Evolutionary conservation across 129 eudicot genomes (phyloP), one percentile per base, ranked within the genome.

Genomic region (Arctium lappa): DNA sequence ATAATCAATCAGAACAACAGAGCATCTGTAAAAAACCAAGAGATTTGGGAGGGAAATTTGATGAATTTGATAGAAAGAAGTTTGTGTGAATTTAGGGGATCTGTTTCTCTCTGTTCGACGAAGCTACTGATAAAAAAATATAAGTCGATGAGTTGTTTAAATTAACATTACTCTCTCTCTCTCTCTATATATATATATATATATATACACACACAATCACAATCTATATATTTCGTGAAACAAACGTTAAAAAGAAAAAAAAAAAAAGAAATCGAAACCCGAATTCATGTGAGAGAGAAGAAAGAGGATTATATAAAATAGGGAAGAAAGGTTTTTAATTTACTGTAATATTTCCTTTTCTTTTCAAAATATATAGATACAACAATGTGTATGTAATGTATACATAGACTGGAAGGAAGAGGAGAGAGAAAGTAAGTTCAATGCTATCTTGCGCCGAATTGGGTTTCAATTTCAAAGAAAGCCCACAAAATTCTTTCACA

Each of bases 331-430:
- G 44, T 70, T 80, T 65, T 72, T 83, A 39, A 31, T 42, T 72
- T 46, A 81, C 78, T 78, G 86, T 34, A 63, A 75, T 85, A 39
- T 37, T 22, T 73, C 15, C 65, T 56, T 44, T 72, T 73, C 32
- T 78, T 48, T 84, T n/a, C 30, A 18, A 22, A 69, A 83, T 22
- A 66, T 81, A 85, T 81, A 87, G 90, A 87, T 87, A 87, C 87
- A 87, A 50, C 69, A 62, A 80, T n/a, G 82, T 84, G 87, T 88
- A 88, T 85, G 86, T 81, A 82, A 22, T 33, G 3, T 1, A 33
- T 75, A 87, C 83, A 48, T 85, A 22, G 75, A 80, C 80, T 72
- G 79, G 48, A 73, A 80, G 75, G 39, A 9, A 36, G 40, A 56
- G 30, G 75, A 73, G 75, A 53, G 74, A 79, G 86, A 84, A 78